Base-by-base conservation (phyloP, 805 yeast species). In the Barnettozyma siamensis region DNA sequence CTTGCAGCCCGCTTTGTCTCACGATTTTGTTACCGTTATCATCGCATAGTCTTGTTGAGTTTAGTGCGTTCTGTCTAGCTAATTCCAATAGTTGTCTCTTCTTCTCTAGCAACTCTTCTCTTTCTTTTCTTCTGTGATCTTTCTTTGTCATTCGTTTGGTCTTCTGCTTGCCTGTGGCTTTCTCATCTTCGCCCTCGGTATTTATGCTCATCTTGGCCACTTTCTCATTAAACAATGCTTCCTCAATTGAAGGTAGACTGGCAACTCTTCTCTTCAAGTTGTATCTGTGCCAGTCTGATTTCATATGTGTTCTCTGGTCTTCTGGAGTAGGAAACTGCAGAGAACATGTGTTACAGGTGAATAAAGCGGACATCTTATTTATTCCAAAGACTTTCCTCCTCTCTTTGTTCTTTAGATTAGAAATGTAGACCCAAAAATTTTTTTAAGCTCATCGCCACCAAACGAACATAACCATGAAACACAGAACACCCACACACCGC, bases 211-310 rank as follows among this genome's bases (percentile, higher is more conserved):
- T 37, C 21, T 55, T 57, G 30, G 60, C 57, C 27, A 83, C 83
- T 58, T 87, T 83, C 49, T 81, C 84, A 17, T 84, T 85, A 62
- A 84, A 84, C 2, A 73, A 63, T 31, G 72, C 74, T 26, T 84
- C 78, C 9, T 77, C 64, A 33, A 88, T 78, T 0, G 95, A 77
- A 17, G 95, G 94, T 46, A 88, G 66, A 35, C 73, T 75, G 0
- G 98, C 96, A 13, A 93, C 98, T 59, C 95, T 74, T 69, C 99
- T 79, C 60, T 93, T 93, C 54, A 93, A 73, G 59, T 93, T 93
- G 64, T 93, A 93, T 56, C 98, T 76, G 64, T 93, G 99, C 99
- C 99, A 93, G 47, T 93, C 99, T 2, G 96, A 78, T 59, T 86
- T 87, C 99, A 93, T 93, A 60, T 93, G 99, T 38, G 69, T 66